Conservation (phyloP, 2,329 filamentous ascomycete species). For the Penicillium thymicola region DNA sequence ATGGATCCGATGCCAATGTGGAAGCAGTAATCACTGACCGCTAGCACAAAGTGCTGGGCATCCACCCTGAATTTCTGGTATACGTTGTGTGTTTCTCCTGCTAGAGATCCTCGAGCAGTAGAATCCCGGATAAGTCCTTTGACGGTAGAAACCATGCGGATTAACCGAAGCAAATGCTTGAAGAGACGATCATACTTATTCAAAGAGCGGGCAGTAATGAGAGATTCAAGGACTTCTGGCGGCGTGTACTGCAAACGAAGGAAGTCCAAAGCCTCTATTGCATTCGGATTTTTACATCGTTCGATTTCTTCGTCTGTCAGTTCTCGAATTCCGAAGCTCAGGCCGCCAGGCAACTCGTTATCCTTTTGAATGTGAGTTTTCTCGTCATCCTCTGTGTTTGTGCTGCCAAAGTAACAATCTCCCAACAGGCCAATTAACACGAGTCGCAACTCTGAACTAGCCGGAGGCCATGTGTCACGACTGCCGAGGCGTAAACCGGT, state of each 20-base stretch:
- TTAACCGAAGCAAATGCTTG: slow-evolving; percentile 69
- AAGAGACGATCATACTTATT: slow-evolving; percentile 84
- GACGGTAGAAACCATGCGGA: slow-evolving; percentile 75
- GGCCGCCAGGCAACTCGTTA: slow-evolving; percentile 59
- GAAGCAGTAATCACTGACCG: slow-evolving; percentile 73
- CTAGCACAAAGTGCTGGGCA: slow-evolving; percentile 73
- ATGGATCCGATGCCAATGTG: slow-evolving; percentile 70
- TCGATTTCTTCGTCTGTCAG: slow-evolving; percentile 75
- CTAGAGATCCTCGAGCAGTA: slow-evolving; percentile 35
- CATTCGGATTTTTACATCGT: slow-evolving; percentile 75
- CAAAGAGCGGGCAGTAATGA: slow-evolving; percentile 69
- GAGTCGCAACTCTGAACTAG: slow-evolving; percentile 86
- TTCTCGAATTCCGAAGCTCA: slow-evolving; percentile 82
- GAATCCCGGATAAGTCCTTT: slow-evolving; percentile 62
- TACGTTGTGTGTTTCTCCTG: slow-evolving; percentile 38
- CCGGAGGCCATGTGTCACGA: slow-evolving; percentile 84
- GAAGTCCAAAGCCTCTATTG: slow-evolving; percentile 89
- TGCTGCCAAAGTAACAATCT: slow-evolving; percentile 61
- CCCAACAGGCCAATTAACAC: slow-evolving; percentile 80
- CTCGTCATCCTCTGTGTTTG: slow-evolving; percentile 18
- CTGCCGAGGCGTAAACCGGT: slow-evolving; percentile 83
- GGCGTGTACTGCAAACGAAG: slow-evolving; percentile 80
- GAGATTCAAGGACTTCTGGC: slow-evolving; percentile 64
- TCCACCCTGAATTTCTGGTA: slow-evolving; percentile 67
- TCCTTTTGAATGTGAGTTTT: slow-evolving; percentile 24